phyloP scores from a whole-genome alignment of 495 filamentous ascomycete genomes.

The Sordaria brevicollis region DNA sequence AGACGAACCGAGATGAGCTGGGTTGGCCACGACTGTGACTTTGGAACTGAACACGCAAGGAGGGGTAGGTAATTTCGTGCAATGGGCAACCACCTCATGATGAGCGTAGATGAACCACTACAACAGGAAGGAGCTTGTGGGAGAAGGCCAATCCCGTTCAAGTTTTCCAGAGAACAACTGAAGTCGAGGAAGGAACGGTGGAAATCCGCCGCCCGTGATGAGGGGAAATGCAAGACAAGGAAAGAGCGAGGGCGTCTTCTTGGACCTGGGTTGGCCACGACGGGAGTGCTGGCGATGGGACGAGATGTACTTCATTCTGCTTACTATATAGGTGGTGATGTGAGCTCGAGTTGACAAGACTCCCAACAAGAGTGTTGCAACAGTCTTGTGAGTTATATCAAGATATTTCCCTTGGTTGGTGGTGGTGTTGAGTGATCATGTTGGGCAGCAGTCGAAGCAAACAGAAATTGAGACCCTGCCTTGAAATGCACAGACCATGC shows the following conservation, averaged over 20 bases:
- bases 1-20: too few relatives aligned
- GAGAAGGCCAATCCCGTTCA: too few relatives aligned
- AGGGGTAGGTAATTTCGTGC: too few relatives aligned
- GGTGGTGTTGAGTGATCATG: background rate
- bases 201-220: background rate
- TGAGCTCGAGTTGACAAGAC: background rate
- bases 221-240: background rate
- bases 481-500: background rate
- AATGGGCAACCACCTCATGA: too few relatives aligned
- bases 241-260: too few relatives aligned
- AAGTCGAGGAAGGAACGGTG: background rate
- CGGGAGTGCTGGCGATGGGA: background rate
- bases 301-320: background rate
- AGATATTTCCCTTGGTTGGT: background rate
- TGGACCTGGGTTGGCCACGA: background rate
- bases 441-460: background rate
- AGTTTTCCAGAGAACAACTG: too few relatives aligned
- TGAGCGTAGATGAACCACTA: too few relatives aligned
- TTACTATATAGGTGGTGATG: too few relatives aligned
- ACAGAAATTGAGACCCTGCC: background rate
- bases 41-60: too few relatives aligned
- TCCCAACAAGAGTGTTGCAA: background rate
- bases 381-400: background rate
- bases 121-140: too few relatives aligned
- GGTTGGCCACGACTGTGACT: too few relatives aligned